These are phyloP conservation scores for Ambrosiella cleistominuta DNA, from an alignment of 2,329 filamentous ascomycete species.

Conservation along the genomic window DNA sequence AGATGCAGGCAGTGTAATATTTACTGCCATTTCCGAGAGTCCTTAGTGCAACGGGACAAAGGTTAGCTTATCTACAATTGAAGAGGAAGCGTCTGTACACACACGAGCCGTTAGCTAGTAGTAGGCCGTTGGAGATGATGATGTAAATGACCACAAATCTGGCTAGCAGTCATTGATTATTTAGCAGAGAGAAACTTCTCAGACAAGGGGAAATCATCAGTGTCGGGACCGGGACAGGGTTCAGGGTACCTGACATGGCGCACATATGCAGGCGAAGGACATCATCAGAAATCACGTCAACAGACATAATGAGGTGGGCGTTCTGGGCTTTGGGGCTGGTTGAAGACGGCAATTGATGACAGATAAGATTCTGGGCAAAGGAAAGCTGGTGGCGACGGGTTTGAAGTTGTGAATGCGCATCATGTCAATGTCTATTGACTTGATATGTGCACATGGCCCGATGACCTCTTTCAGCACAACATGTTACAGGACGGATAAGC, in stretches of 20 bases:
- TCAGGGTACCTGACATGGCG: background rate
- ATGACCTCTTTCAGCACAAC: too few relatives aligned
- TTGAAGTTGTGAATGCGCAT: too few relatives aligned
- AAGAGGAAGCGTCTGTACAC: too few relatives aligned
- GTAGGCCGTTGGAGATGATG: background rate
- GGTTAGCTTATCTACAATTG: too few relatives aligned
- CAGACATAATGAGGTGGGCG: background rate
- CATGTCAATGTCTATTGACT: too few relatives aligned
- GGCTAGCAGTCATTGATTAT: background rate
- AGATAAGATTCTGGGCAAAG: too few relatives aligned
- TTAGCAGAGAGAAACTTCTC: background rate
- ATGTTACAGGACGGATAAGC: too few relatives aligned
- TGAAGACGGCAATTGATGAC: background rate
- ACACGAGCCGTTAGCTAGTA: background rate
- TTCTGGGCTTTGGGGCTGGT: background rate
- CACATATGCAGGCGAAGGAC: background rate
- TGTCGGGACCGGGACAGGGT: background rate
- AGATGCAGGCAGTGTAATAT: too few relatives aligned
- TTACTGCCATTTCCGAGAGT: too few relatives aligned
- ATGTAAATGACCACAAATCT: background rate
- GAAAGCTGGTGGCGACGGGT: too few relatives aligned
- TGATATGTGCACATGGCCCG: too few relatives aligned
- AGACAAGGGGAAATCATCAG: background rate
- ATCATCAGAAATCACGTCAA: background rate
- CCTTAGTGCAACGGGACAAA: too few relatives aligned